Evolutionary conservation across 306 rosid species (phyloP).

Genomic region (Vigna hirtella): DNA sequence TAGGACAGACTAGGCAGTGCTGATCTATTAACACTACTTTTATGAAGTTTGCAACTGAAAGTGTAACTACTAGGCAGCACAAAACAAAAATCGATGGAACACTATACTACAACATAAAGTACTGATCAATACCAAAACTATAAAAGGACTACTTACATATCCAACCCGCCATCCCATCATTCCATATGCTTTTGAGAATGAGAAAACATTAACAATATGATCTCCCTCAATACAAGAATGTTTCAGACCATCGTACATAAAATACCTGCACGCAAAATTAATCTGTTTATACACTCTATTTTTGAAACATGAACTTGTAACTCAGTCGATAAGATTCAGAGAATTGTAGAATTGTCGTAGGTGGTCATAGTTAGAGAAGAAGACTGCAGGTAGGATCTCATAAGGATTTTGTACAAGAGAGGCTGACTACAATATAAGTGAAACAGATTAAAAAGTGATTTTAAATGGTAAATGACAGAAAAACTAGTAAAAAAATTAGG

Average conservation of each 20-base stretch:
- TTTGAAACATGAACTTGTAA: slow-evolving; percentile 14
- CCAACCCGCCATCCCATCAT: slow-evolving; percentile 99
- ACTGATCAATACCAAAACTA: background rate
- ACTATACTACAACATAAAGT: slow-evolving; percentile 21
- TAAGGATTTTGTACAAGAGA: background rate
- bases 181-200: slow-evolving; percentile 96
- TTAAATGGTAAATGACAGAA: background rate
- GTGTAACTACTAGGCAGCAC: background rate
- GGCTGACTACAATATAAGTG: background rate
- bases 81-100: slow-evolving; percentile 8
- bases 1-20: background rate
- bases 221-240: slow-evolving; percentile 88
- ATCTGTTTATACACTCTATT: background rate
- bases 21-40: background rate
- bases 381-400: background rate
- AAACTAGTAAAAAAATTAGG: background rate
- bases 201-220: slow-evolving; percentile 88
- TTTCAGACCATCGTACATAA: slow-evolving; percentile 87
- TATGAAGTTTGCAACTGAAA: slow-evolving; percentile 8
- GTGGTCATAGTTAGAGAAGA: slow-evolving; percentile 8
- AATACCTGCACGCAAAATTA: slow-evolving; percentile 68
- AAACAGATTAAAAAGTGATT: background rate
- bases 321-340: background rate
- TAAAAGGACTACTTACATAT: slow-evolving; percentile 62
- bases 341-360: background rate